Conservation (phyloP, 192 early-diverging fungal genomes). For the Coemansia aciculifera region DNA sequence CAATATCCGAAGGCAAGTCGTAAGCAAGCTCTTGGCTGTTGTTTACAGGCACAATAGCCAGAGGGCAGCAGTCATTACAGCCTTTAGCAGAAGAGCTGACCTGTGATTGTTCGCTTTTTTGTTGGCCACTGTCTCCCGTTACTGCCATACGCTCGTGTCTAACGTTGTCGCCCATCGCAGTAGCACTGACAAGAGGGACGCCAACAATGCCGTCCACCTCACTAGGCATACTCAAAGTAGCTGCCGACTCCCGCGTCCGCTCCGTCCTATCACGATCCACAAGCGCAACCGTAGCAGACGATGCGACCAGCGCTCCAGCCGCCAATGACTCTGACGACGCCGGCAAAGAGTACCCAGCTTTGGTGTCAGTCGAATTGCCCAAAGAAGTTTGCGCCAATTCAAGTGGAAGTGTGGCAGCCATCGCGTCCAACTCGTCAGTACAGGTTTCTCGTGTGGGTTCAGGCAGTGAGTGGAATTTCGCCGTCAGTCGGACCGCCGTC, state of each 20-base stretch:
- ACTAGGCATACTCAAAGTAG: background rate
- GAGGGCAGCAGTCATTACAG: background rate
- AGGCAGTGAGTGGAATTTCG: conserved; percentile 1
- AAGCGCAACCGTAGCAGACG: background rate
- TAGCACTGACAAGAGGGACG: background rate
- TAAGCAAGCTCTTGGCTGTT: background rate
- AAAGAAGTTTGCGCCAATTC: background rate
- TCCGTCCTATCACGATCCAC: background rate
- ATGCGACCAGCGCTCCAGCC: background rate
- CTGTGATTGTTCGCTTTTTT: background rate
- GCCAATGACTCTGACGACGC: background rate
- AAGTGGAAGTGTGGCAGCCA: background rate
- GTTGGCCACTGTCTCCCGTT: background rate
- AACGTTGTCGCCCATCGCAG: conserved; percentile 3
- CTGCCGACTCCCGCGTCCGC: background rate
- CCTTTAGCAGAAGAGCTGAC: background rate
- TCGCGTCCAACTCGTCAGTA: background rate
- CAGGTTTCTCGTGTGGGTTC: conserved; percentile 9
- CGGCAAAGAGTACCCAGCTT: background rate
- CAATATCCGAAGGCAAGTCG: background rate
- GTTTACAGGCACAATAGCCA: background rate
- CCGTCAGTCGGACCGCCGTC: background rate
- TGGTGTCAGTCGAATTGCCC: background rate
- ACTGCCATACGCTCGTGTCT: background rate
- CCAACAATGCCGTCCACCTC: background rate